These are phyloP conservation scores for Russula ochroleuca DNA, from an alignment of 768 basidiomycete species.

Conservation along the genomic window DNA sequence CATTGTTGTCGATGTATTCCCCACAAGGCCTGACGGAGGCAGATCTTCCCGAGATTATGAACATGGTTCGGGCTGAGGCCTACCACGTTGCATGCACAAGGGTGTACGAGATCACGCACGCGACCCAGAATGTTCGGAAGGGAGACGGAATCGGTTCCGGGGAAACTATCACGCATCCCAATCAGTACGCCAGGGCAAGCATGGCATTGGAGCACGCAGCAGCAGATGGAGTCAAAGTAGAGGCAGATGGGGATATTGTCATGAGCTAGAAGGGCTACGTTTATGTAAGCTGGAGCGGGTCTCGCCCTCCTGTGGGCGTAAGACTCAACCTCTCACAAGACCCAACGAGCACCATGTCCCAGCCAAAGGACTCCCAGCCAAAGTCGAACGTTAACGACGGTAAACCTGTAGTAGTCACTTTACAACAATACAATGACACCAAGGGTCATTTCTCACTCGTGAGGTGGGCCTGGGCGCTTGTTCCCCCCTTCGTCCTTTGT, in stretches of 20 bases:
- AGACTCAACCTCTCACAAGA: slow-evolving; percentile 10
- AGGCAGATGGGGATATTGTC: slow-evolving; percentile 37
- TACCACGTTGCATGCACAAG: slow-evolving; percentile 96
- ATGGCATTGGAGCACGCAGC: slow-evolving; percentile 55
- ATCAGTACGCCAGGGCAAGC: slow-evolving; percentile 77
- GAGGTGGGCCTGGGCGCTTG: slow-evolving; percentile 49
- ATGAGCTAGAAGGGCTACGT: slow-evolving; percentile 16
- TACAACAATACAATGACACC: slow-evolving; percentile 82
- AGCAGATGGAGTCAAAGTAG: slow-evolving; percentile 30
- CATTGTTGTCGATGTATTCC: slow-evolving; percentile 65
- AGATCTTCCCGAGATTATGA: slow-evolving; percentile 81
- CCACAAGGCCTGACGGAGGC: slow-evolving; percentile 56
- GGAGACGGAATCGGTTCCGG: slow-evolving; percentile 84
- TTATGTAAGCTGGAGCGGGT: slow-evolving; percentile 12
- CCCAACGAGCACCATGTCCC: slow-evolving; percentile 40
- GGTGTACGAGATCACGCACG: slow-evolving; percentile 93
- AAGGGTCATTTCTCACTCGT: slow-evolving; percentile 98
- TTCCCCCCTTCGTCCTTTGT: slow-evolving; percentile 6
- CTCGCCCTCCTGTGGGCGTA: not conserved
- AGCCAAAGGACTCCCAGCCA: slow-evolving; percentile 41
- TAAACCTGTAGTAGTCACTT: slow-evolving; percentile 38
- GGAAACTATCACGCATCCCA: slow-evolving; percentile 91
- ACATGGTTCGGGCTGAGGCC: slow-evolving; percentile 70
- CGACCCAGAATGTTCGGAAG: slow-evolving; percentile 64
- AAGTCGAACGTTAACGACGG: slow-evolving; percentile 33